A percentile compares a stretch with the other conserved stretches of the same genome.
phyloP scores from a whole-genome alignment of 2,329 filamentous ascomycete species.

The Fusarium nelsonii region DNA sequence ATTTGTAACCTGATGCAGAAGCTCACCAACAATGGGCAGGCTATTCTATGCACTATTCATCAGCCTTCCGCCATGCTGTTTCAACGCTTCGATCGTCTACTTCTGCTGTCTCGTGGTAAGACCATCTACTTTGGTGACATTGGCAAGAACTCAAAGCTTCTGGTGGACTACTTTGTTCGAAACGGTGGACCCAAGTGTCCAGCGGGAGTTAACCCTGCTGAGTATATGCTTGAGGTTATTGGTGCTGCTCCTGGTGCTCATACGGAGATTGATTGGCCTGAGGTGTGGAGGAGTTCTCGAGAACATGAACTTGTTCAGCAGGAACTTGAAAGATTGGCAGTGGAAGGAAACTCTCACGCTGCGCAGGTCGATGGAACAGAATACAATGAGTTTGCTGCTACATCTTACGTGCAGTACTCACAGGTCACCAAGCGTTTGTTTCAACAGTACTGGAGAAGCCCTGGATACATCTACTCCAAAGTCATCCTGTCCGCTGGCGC shows the following conservation, averaged over 20 bases:
- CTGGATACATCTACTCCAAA: slow-evolving; percentile 73
- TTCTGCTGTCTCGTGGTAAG: slow-evolving; percentile 71
- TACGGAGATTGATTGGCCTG: slow-evolving; percentile 55
- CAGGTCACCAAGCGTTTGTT: slow-evolving; percentile 55
- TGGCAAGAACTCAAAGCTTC: slow-evolving; percentile 64
- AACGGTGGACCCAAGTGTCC: slow-evolving; percentile 69
- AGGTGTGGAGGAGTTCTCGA: slow-evolving; percentile 52
- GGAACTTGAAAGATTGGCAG: slow-evolving; percentile 50
- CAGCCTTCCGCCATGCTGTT: slow-evolving; percentile 64
- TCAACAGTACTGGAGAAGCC: slow-evolving; percentile 56
- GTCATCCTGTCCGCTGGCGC: slow-evolving; percentile 48
- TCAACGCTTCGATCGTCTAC: slow-evolving; percentile 66
- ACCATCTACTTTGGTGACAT: slow-evolving; percentile 77
- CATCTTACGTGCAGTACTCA: slow-evolving; percentile 49
- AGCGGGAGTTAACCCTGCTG: slow-evolving; percentile 72
- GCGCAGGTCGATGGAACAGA: background rate
- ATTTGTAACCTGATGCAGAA: slow-evolving; percentile 70
- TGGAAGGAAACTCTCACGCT: background rate
- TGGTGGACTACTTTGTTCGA: slow-evolving; percentile 71
- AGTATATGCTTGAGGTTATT: slow-evolving; percentile 71
- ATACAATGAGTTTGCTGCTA: slow-evolving; percentile 52
- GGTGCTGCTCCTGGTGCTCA: slow-evolving; percentile 64
- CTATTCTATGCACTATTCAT: slow-evolving; percentile 64
- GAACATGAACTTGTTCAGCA: slow-evolving; percentile 51
- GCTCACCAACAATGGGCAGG: slow-evolving; percentile 64